Conservation (phyloP, 2,329 filamentous ascomycete species). For the Pseudonectria buxi region DNA sequence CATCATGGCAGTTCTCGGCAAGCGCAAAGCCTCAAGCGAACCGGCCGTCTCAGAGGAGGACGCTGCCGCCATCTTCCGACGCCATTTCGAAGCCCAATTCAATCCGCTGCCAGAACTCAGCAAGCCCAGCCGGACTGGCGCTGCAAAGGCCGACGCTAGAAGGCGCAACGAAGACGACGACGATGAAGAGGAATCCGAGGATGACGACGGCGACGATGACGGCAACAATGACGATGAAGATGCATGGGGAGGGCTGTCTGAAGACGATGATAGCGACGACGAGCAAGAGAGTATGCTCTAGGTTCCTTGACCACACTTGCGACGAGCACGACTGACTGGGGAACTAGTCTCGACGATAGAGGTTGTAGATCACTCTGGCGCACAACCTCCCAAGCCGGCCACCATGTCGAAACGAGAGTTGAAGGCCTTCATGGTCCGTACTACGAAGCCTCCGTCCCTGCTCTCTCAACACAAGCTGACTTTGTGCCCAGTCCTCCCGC, state of each 20-base stretch:
- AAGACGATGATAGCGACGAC: constrained; percentile 17
- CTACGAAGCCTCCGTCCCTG: background rate
- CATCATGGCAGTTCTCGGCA: constrained; percentile 42
- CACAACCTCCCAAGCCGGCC: constrained; percentile 29
- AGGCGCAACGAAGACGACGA: constrained; percentile 28
- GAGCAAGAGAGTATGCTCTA: constrained; percentile 13
- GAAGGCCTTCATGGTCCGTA: constrained; percentile 67
- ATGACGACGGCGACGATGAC: constrained; percentile 10
- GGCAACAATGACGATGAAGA: constrained; percentile 12
- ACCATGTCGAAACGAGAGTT: constrained; percentile 60
- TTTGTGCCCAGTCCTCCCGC: constrained; percentile 37
- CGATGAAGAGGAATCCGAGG: constrained; percentile 16
- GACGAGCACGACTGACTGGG: background rate
- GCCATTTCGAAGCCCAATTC: constrained; percentile 85
- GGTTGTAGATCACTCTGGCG: constrained; percentile 53
- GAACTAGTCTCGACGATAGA: constrained; percentile 38
- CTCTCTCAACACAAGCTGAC: constrained; percentile 5
- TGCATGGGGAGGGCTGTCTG: constrained; percentile 25
- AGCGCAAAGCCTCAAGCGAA: constrained; percentile 37
- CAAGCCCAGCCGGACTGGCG: no score
- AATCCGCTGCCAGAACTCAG: constrained; percentile 51
- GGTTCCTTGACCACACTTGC: no score
- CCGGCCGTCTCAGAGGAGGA: constrained; percentile 37
- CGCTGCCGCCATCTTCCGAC: constrained; percentile 68
- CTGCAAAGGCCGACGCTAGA: constrained; percentile 20